Evolutionary conservation across 202 grass and related monocot genomes (phyloP).

Genomic region (Carex arenaria): DNA sequence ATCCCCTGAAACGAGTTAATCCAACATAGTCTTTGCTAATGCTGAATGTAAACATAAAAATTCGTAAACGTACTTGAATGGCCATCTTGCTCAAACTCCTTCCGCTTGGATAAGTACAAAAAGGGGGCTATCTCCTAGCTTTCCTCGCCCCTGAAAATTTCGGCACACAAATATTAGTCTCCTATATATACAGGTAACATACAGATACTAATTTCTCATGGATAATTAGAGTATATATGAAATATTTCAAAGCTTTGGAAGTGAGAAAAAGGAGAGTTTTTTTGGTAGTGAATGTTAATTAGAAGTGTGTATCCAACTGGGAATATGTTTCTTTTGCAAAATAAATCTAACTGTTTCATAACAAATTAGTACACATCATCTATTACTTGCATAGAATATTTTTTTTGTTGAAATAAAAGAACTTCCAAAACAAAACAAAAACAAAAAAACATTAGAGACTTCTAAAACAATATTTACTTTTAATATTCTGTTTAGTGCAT

Average conservation of each 20-base stretch:
- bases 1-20: neutral
- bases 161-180: slow-evolving; percentile 22
- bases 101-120: slow-evolving; percentile 72
- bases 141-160: slow-evolving; percentile 61
- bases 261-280: neutral
- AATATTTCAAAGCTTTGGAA: neutral
- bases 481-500: neutral
- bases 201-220: slow-evolving; percentile 3
- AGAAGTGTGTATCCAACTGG: neutral
- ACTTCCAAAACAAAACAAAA: neutral
- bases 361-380: neutral
- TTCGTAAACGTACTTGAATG: neutral
- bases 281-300: neutral
- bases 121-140: slow-evolving; percentile 48
- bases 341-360: neutral
- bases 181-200: neutral
- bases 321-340: neutral
- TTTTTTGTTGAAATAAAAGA: neutral
- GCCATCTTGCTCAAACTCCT: slow-evolving; percentile 15
- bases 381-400: neutral
- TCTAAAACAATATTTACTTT: neutral
- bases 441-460: neutral
- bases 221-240: neutral
- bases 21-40: neutral
- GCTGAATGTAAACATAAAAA: neutral